A percentile compares a stretch with the other conserved stretches of the same genome.
Evolutionary conservation across 169 alveolate species (phyloP).

Genomic region (Eimeria sp.): DNA sequence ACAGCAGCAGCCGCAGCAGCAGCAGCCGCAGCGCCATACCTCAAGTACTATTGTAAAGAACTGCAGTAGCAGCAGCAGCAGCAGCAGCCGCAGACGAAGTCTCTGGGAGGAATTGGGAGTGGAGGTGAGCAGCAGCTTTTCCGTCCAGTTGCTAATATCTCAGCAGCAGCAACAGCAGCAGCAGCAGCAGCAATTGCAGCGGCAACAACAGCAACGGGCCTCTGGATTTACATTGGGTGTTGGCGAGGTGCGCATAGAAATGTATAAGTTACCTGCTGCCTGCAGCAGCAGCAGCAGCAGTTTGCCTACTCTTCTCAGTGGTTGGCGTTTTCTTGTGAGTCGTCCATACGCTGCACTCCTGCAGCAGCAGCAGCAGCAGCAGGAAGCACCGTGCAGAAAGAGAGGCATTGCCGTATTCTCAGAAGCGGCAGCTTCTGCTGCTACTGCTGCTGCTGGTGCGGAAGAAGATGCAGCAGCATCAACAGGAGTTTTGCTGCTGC

Average conservation of each 20-base stretch:
- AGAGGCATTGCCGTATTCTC: neutral
- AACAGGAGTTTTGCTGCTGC: constrained; percentile 48
- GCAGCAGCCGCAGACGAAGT: constrained; percentile 51
- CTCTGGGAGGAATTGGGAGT: constrained; percentile 48
- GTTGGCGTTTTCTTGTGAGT: constrained; percentile 34
- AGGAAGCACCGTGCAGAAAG: neutral
- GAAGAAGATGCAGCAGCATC: neutral
- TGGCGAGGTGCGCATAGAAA: neutral
- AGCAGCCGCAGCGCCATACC: constrained; percentile 32
- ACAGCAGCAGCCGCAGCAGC: constrained; percentile 60
- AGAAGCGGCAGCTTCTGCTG: constrained; percentile 3
- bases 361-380: constrained; percentile 69
- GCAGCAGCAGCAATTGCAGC: constrained; percentile 61
- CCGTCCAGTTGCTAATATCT: constrained; percentile 18
- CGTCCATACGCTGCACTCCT: constrained; percentile 50
- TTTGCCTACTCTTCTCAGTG: constrained; percentile 49
- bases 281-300: constrained; percentile 47
- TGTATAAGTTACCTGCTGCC: constrained; percentile 20
- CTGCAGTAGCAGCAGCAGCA: constrained; percentile 42
- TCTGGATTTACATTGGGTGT: neutral
- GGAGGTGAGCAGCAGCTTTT: constrained; percentile 12
- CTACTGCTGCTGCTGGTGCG: constrained; percentile 18
- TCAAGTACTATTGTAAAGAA: neutral
- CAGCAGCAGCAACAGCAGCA: constrained; percentile 64
- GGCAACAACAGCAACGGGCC: constrained; percentile 39